Evolutionary conservation across 352 stramenopile genomes (phyloP).

Genomic region (Phytophthora capsici): DNA sequence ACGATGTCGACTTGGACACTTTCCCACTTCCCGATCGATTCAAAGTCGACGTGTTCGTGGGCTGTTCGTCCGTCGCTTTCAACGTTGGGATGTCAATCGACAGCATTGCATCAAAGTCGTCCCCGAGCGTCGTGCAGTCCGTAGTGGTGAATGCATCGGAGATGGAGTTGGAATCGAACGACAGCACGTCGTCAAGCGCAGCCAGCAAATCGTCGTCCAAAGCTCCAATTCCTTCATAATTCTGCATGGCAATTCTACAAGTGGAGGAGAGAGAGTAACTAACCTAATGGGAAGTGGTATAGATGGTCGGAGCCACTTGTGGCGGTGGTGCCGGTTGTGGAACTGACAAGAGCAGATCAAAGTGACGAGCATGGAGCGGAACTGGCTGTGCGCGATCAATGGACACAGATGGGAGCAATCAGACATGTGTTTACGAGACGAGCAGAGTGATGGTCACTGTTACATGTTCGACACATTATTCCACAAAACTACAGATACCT

Average conservation of each 20-base stretch:
- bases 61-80: background rate
- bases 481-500: background rate
- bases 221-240: conserved; percentile 8
- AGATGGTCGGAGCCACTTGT: background rate
- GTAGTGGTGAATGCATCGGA: conserved; percentile 15
- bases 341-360: conserved; percentile 24
- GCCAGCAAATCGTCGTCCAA: conserved; percentile 39
- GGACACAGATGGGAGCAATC: conserved; percentile 19
- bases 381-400: background rate
- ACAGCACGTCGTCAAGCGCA: conserved; percentile 40
- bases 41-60: conserved; percentile 2
- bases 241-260: conserved; percentile 5
- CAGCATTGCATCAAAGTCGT: conserved; percentile 28
- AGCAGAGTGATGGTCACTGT: background rate
- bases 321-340: conserved; percentile 14
- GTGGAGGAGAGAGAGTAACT: background rate
- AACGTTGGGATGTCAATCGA: conserved; percentile 12
- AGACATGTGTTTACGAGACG: conserved; percentile 24
- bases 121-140: background rate
- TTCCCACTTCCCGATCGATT: conserved; percentile 13
- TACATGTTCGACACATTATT: background rate
- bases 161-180: conserved; percentile 27
- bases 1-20: background rate
- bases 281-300: background rate
- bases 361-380: conserved; percentile 12